Evolutionary conservation across 768 basidiomycete species (phyloP), one percentile per base, ranked within the genome.

Genomic region (Tricholoma flavovirens): DNA sequence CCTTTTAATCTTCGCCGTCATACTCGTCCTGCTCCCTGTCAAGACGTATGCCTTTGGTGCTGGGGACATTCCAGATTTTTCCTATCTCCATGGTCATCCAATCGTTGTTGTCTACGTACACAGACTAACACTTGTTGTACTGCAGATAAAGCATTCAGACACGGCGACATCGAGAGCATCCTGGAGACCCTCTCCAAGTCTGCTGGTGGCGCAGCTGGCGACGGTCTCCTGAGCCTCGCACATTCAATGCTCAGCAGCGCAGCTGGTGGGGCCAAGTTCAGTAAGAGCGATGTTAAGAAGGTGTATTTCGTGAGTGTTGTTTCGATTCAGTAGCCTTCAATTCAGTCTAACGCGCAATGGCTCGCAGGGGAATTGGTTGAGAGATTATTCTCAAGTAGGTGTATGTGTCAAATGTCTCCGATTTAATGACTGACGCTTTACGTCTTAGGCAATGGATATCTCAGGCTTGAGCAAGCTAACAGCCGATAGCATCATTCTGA

Each of bases 131-230:
- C 15, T 14, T 42, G 24, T 55, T 26, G 17, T 43, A 56, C 36
- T 50, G 22, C 60, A 82, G 82, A 83, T 67, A 88, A 86, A 67
- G 87, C 87, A 0, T 90, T 84, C 69, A 75, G 86, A 51, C 87
- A 88, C 74, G 86, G 87, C 12, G 88, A 90, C 64, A 88, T 88
- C 49, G 87, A 88, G 71, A 81, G 82, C 63, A 77, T 86, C 59
- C 77, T 88, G 24, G 77, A 78, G 33, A 76, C 75, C n/a, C 69
- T 86, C 5, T 77, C 77, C 51, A 87, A 87, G 65, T 73, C 75
- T 36, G 80, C 75, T 9, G 81, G 81, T 14, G 71, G 73, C 54
- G 71, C 69, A 24, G 74, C 73, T 11, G 72, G 71, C 11, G 76
- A 73, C 30, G 73, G 82, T 35, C 70, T 86, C 54, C 64, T 87